Evolutionary conservation across 306 rosid species (phyloP).

Genomic region (Begonia peltatifolia): DNA sequence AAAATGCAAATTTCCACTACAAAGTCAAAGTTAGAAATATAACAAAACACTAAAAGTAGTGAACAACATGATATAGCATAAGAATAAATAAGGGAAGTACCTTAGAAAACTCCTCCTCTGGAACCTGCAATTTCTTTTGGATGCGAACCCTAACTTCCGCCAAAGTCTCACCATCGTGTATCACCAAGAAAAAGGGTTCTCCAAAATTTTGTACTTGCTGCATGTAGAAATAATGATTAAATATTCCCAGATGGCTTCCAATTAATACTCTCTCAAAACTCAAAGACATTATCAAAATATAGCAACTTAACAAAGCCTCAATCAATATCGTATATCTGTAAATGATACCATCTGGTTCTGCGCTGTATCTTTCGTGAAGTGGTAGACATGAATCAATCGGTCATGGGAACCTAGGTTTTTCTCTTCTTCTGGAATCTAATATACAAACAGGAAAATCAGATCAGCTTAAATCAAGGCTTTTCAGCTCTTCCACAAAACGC

Average conservation of each 20-base stretch:
- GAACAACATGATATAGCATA: background rate
- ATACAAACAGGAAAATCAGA: too few relatives aligned
- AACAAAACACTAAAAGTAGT: background rate
- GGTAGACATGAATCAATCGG: slow-evolving; percentile 85
- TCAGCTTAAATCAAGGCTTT: too few relatives aligned
- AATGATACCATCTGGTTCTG: slow-evolving; percentile 54
- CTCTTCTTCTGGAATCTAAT: slow-evolving; percentile 82
- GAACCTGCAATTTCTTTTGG: slow-evolving; percentile 77
- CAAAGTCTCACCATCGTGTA: slow-evolving; percentile 65
- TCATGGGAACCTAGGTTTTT: slow-evolving; percentile 56
- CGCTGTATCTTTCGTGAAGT: slow-evolving; percentile 58
- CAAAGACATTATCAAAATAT: too few relatives aligned
- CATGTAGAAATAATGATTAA: slow-evolving; percentile 1
- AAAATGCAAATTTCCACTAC: slow-evolving; percentile 92
- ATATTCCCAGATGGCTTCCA: too few relatives aligned
- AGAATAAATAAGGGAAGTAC: slow-evolving; percentile 15
- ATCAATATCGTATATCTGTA: background rate
- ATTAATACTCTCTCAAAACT: too few relatives aligned
- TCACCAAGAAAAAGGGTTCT: slow-evolving; percentile 80
- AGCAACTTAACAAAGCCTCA: background rate
- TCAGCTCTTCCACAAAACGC: too few relatives aligned
- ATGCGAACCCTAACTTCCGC: slow-evolving; percentile 72
- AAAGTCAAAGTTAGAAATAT: background rate
- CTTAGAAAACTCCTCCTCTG: slow-evolving; percentile 76
- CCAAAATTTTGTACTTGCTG: slow-evolving; percentile 94